A percentile compares a stretch with the other conserved stretches of the same genome.
Conservation (phyloP, 768 basidiomycete species). For the Mycena vulgaris region DNA sequence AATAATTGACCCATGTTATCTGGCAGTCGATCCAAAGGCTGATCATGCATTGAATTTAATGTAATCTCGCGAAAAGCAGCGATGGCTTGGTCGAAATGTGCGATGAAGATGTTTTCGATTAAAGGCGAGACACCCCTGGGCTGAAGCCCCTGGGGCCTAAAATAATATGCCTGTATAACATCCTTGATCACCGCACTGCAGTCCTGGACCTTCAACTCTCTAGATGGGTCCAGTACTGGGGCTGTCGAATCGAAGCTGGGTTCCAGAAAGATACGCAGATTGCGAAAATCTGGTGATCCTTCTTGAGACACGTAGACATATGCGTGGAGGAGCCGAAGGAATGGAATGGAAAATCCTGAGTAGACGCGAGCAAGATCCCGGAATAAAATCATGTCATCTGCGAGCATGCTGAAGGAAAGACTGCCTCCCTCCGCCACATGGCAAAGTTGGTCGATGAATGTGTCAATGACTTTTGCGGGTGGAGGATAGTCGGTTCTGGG, state of each 20-base stretch:
- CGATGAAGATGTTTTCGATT: neutral
- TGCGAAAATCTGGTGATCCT: neutral
- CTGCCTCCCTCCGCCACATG: neutral
- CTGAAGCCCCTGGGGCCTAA: neutral
- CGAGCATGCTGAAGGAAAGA: neutral
- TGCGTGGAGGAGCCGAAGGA: slow-evolving; percentile 10
- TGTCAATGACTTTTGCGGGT: neutral
- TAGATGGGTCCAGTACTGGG: neutral
- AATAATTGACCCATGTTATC: no score
- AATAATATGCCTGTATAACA: neutral
- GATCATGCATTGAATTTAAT: neutral
- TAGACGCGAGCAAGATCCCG: neutral
- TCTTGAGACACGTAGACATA: neutral
- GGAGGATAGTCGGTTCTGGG: neutral
- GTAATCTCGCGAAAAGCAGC: neutral
- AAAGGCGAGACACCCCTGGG: neutral
- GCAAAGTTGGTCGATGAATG: slow-evolving; percentile 10
- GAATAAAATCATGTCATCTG: neutral
- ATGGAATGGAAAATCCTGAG: neutral
- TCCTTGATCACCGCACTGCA: neutral
- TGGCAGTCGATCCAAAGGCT: no score
- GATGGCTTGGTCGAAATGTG: slow-evolving; percentile 3
- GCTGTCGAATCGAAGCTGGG: neutral
- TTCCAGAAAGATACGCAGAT: slow-evolving; percentile 11
- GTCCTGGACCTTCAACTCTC: neutral